Evolutionary conservation across 164 flowering plant genomes (phyloP).

Genomic region (Buxus sempervirens): DNA sequence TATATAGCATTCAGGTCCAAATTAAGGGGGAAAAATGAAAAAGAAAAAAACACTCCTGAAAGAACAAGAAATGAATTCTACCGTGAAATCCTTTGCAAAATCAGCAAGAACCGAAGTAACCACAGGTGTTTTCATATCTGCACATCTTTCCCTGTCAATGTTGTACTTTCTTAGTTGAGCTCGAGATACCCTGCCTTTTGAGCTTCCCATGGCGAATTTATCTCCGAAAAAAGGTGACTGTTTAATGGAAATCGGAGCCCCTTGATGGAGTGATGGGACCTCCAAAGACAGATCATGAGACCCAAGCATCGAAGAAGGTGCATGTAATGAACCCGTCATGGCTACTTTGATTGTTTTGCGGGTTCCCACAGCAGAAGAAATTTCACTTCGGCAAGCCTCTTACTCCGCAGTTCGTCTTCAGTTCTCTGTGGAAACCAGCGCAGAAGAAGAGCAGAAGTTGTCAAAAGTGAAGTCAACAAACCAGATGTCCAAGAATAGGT

Average conservation of each 20-base stretch:
- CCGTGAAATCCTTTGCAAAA: slow-evolving; percentile 30
- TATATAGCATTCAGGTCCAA: too few relatives aligned
- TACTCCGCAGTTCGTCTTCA: neutral
- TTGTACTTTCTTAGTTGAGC: slow-evolving; percentile 11
- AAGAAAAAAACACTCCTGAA: neutral
- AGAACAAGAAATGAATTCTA: neutral
- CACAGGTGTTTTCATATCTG: neutral
- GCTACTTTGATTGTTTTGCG: neutral
- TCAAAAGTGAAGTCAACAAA: neutral
- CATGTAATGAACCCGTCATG: slow-evolving; percentile 8
- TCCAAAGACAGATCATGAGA: slow-evolving; percentile 1
- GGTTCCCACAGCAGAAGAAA: neutral
- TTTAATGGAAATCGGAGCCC: neutral
- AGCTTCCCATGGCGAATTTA: neutral
- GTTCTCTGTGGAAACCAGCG: too few relatives aligned
- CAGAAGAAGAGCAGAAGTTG: too few relatives aligned
- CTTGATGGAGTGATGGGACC: slow-evolving; percentile 9
- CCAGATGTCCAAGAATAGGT: neutral
- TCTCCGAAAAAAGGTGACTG: slow-evolving; percentile 22
- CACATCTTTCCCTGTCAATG: slow-evolving; percentile 2
- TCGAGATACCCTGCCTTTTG: slow-evolving; percentile 2
- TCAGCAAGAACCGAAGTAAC: slow-evolving; percentile 24
- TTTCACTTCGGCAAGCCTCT: neutral
- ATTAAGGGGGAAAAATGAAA: too few relatives aligned
- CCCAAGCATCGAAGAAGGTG: neutral